Percentiles rank a stretch among this genome's conserved stretches.
phyloP scores from a whole-genome alignment of 257 asterid genomes.

The Mitragyna speciosa region DNA sequence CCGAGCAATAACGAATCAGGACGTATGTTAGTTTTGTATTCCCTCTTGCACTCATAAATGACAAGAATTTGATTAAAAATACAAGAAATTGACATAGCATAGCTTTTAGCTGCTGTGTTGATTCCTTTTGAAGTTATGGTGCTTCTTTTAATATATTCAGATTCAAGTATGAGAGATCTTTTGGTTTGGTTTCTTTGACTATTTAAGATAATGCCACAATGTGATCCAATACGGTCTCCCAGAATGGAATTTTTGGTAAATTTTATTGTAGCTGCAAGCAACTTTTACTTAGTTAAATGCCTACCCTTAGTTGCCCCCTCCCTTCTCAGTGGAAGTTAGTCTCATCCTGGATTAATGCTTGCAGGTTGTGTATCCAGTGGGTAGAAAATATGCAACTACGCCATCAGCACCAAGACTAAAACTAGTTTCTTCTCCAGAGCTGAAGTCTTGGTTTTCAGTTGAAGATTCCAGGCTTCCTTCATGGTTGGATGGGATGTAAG shows the following conservation, averaged over 20 bases:
- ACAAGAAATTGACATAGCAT: neutral
- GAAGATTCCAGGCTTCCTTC: slow-evolving; percentile 90
- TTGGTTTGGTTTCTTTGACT: neutral
- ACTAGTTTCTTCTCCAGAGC: slow-evolving; percentile 74
- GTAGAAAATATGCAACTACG: slow-evolving; percentile 56
- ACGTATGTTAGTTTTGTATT: neutral
- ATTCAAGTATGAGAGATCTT: neutral
- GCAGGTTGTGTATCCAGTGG: slow-evolving; percentile 81
- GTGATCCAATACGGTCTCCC: neutral
- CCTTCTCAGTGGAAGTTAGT: neutral
- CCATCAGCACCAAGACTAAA: slow-evolving; percentile 76
- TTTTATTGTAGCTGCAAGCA: neutral
- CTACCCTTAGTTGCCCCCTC: neutral
- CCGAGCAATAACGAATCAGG: neutral
- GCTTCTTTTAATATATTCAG: neutral
- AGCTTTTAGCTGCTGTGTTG: neutral
- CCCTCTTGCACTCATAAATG: neutral
- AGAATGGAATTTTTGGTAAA: neutral
- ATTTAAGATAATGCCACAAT: neutral
- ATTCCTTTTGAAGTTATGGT: neutral
- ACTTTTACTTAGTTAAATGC: neutral
- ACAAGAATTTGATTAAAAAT: neutral
- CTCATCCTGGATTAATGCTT: slow-evolving; percentile 12
- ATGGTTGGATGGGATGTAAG: slow-evolving; percentile 97
- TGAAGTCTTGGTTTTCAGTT: slow-evolving; percentile 72